Evolutionary conservation across 495 filamentous ascomycete genomes (phyloP), one percentile per base, ranked within the genome.

Genomic region (Xylaria curta): DNA sequence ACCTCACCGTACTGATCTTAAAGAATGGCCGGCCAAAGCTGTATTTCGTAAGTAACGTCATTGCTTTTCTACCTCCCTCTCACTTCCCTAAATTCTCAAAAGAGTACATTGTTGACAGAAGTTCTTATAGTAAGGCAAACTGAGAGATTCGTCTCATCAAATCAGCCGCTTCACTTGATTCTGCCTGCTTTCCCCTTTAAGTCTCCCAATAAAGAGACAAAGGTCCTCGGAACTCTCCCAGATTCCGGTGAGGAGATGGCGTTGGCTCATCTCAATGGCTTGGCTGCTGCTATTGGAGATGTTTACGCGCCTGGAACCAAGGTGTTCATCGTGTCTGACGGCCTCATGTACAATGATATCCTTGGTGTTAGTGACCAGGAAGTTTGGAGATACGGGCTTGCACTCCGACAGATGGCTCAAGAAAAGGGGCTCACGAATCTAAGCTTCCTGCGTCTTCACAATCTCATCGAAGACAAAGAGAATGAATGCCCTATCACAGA

Each of bases 151-250:
- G 38, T 42, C 13, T 42, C 38, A 3, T 42, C 38, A 8, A 42
- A 42, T 13, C 38, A 42, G 38, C 1, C 38, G 10, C 38, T 64
- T n/a, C 40, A 21, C 40, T 40, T 64, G 36, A 64, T 64, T 40
- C 9, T 64, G 40, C 61, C 61, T 12, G 61, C 61, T 8, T 64
- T 64, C 61, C 61, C 61, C 9, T 64, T 38, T n/a, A 64, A 64
- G 42, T 44, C 38, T 21, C 38, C 44, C 61, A 64, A 64, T 21
- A 38, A 40, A 38, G 61, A 44, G 19, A 40, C 42, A 6, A 64
- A 64, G 10, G 61, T 64, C n/a, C 42, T 40, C 7, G 61, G 61
- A 26, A 15, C 46, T 21, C 40, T 64, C 38, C 61, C 38, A 28
- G 21, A 24, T 64, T 40, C 42, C 13, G 17, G 44, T 31, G 38